Percentiles rank a stretch among this genome's conserved stretches.
phyloP scores from a whole-genome alignment of 73 alveolate species.

The Effrenium voratum region DNA sequence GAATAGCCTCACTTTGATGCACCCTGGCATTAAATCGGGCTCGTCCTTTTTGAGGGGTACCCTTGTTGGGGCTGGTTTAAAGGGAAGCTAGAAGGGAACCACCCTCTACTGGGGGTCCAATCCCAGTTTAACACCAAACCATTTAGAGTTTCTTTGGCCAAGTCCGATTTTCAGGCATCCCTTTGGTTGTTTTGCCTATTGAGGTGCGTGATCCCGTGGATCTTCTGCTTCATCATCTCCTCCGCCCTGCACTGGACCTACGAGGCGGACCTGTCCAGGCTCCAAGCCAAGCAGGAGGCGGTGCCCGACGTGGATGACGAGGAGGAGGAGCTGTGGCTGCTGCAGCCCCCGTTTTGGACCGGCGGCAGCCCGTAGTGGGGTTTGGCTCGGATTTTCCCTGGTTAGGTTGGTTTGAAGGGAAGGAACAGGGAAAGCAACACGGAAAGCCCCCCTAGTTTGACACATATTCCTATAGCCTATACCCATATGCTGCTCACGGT shows the following conservation, averaged over 20 bases:
- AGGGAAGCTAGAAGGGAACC: no score
- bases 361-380: conserved; percentile 55
- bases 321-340: not conserved
- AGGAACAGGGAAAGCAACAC: no score
- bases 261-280: conserved; percentile 38
- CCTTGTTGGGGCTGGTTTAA: no score
- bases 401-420: no score
- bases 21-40: not conserved
- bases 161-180: no score
- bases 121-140: not conserved
- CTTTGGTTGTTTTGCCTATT: not conserved
- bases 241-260: conserved; percentile 81
- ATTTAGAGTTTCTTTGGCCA: no score
- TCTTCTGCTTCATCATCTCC: conserved; percentile 28
- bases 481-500: no score
- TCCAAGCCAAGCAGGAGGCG: conserved; percentile 27
- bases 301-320: not conserved
- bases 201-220: conserved; percentile 64
- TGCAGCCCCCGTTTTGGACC: conserved; percentile 54
- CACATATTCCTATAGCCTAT: no score
- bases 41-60: not conserved
- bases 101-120: not conserved
- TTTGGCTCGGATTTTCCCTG: no score
- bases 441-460: no score
- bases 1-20: conserved; percentile 33